These are phyloP conservation scores for Breviolum minutum DNA, from an alignment of 73 alveolate species.

Conservation along the genomic window DNA sequence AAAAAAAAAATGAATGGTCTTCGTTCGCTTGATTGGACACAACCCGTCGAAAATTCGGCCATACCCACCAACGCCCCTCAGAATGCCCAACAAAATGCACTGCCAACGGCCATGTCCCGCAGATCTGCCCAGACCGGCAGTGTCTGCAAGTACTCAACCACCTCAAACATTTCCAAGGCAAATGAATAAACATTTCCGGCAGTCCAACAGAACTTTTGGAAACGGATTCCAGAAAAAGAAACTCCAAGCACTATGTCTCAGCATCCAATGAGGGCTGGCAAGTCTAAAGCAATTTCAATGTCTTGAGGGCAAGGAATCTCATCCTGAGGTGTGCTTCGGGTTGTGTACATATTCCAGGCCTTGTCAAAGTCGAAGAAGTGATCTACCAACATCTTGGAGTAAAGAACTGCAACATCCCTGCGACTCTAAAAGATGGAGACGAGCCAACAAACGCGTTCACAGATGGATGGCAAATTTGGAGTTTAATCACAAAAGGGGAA, in stretches of 20 bases:
- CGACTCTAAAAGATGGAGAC: neutral
- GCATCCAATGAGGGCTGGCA: too few species aligned
- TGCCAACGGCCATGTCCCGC: slow-evolving; percentile 39
- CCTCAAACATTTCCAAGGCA: neutral
- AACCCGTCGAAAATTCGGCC: neutral
- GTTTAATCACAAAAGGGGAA: too few species aligned
- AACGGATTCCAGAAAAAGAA: neutral
- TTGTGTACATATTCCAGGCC: slow-evolving; percentile 2
- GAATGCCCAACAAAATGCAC: too few species aligned
- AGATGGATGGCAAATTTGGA: too few species aligned
- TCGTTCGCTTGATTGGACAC: neutral
- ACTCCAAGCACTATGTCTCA: too few species aligned
- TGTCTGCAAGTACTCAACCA: slow-evolving; percentile 82
- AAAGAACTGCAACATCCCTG: slow-evolving; percentile 75
- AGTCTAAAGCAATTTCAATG: too few species aligned
- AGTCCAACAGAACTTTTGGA: neutral
- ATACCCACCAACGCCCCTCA: neutral
- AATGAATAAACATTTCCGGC: too few species aligned
- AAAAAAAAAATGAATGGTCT: neutral
- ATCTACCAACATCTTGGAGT: slow-evolving; percentile 87
- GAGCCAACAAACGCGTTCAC: too few species aligned
- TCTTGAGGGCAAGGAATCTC: too few species aligned
- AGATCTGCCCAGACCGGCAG: slow-evolving; percentile 89
- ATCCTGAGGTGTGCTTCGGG: too few species aligned
- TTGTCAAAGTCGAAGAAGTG: slow-evolving; percentile 90